Percentiles rank a stretch among this genome's conserved stretches.
These are phyloP conservation scores for Hypomontagnella submonticulosa DNA, from an alignment of 495 filamentous ascomycete species.

Conservation along the genomic window DNA sequence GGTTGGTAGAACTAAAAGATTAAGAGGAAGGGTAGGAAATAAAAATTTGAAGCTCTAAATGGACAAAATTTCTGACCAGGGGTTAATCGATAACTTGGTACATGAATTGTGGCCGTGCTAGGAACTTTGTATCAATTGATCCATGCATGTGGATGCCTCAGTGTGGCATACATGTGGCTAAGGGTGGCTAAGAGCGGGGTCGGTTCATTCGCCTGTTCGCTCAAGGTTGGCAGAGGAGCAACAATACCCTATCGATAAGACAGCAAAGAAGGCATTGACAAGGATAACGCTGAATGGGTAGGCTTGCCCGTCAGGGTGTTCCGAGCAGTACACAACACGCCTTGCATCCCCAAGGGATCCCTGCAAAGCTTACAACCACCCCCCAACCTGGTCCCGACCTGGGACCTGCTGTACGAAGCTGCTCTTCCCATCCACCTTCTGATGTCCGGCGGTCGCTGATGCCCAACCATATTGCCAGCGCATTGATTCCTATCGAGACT, in stretches of 20 bases:
- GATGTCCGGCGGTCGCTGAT: conserved; percentile 41
- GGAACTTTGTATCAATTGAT: too few species aligned
- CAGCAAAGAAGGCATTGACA: neutral
- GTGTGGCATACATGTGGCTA: too few species aligned
- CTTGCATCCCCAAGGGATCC: conserved; percentile 3
- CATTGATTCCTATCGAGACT: conserved; percentile 43
- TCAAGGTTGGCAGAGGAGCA: conserved; percentile 4
- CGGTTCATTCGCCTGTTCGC: too few species aligned
- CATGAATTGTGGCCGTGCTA: conserved; percentile 18
- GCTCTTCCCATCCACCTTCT: neutral
- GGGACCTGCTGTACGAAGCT: conserved; percentile 3
- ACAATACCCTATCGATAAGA: conserved; percentile 67
- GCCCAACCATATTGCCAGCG: conserved; percentile 53
- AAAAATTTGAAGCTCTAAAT: conserved; percentile 31
- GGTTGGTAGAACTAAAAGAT: neutral
- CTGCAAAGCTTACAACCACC: conserved; percentile 25
- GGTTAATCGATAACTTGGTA: neutral
- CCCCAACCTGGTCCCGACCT: conserved; percentile 12
- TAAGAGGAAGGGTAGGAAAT: conserved; percentile 3
- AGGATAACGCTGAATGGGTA: neutral
- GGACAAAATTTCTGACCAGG: conserved; percentile 24
- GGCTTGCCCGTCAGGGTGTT: conserved; percentile 23
- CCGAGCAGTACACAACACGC: conserved; percentile 10
- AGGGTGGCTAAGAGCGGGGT: conserved; percentile 1
- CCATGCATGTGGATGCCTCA: too few species aligned